These are phyloP conservation scores for Apodospora peruviana DNA, from an alignment of 495 filamentous ascomycete genomes.

Conservation along the genomic window DNA sequence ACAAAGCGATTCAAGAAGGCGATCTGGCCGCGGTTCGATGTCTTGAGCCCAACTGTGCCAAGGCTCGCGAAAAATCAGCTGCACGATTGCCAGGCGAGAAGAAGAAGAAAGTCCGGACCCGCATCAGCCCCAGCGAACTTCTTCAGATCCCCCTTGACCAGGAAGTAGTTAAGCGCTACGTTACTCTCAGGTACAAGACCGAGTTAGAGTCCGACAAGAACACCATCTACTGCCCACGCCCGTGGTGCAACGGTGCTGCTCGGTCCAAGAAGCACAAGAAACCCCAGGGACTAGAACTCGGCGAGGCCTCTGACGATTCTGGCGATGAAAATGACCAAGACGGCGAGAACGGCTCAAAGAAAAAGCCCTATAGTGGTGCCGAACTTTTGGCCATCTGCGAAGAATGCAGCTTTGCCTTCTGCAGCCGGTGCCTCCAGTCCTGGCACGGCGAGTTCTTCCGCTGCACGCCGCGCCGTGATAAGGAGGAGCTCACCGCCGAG, in stretches of 20 bases:
- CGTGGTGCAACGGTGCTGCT: conserved; percentile 92
- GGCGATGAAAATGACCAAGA: conserved; percentile 36
- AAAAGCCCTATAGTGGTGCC: conserved; percentile 15
- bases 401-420: conserved; percentile 90
- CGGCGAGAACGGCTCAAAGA: conserved; percentile 24
- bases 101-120: conserved; percentile 48
- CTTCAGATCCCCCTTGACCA: conserved; percentile 74
- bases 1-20: conserved; percentile 77
- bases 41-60: conserved; percentile 68
- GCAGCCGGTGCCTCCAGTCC: conserved; percentile 53
- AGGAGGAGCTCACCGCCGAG: conserved; percentile 67
- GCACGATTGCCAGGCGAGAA: conserved; percentile 19
- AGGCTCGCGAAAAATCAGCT: conserved; percentile 40
- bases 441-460: conserved; percentile 83
- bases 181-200: conserved; percentile 83
- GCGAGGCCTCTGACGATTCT: conserved; percentile 46
- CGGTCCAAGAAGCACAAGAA: conserved; percentile 75
- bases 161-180: conserved; percentile 76
- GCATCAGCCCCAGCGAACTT: conserved; percentile 80
- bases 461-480: conserved; percentile 54
- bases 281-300: conserved; percentile 46
- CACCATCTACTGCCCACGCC: conserved; percentile 88
- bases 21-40: conserved; percentile 74
- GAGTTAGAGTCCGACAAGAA: conserved; percentile 84
- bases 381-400: conserved; percentile 70